Base-by-base conservation (phyloP, 306 rosid genomes). In the Sophora flavescens region DNA sequence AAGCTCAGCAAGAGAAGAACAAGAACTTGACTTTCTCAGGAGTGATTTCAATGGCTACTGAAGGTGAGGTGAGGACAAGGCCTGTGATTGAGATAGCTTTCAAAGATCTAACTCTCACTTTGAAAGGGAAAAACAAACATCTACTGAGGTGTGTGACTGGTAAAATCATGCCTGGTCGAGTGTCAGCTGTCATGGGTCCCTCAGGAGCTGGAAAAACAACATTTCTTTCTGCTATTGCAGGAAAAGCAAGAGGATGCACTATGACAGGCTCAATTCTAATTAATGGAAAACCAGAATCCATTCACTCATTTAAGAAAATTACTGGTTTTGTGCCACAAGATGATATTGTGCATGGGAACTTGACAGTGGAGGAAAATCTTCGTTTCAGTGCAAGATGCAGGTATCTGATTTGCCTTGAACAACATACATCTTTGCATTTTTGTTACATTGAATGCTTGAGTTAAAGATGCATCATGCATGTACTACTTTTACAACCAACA, bases 171-270 rank as follows among this genome's bases (percentile, higher is more conserved):
- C 90, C 90, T 8, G 88, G 90, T 72, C 84, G 86, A 77, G 85
- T 87, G 76, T 72, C 90, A 57, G 90, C 85, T 62, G 88, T 84
- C 70, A 87, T 87, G 88, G 90, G 90, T 79, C 90, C 90, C 70
- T 87, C 88, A 10, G 90, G 90, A 44, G 88, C 86, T 33, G 88
- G 90, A 62, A 84, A 87, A 70, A 87, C 90, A 33, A 87, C 90
- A 15, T 87, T 87, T 76, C 88, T 87, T 63, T 75, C 86, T 6
- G 83, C 90, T 76, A 76, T 84, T 77, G 78, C 85, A 14, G 90
- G 90, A 76, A 87, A 87, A 75, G 78, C 70, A 76, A 51, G 74
- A 61, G 90, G 90, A 54, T 87, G 90, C 82, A 79, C 79, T 28
- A 74, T 79, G 73, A 81, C 56, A 42, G 88, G 88, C 61, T 82